Conservation (phyloP, 2,329 filamentous ascomycete genomes). For the Colletotrichum siamense region DNA sequence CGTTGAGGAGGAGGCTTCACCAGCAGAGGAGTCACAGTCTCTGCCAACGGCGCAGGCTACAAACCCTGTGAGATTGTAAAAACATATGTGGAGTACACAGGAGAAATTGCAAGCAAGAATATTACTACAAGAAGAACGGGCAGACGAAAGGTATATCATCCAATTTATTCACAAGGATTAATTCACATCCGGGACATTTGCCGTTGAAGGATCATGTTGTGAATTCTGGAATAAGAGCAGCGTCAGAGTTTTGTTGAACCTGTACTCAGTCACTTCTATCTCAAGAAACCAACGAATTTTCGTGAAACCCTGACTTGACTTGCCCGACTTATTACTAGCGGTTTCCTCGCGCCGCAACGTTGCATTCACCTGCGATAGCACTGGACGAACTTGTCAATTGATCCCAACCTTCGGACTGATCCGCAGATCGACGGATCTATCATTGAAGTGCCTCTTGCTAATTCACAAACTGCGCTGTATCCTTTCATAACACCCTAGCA, state of each 20-base stretch:
- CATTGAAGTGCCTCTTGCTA: accelerated
- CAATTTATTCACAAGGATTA: background rate
- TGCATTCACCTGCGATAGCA: background rate
- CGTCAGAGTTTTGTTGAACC: background rate
- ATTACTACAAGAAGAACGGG: background rate
- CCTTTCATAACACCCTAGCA: no score
- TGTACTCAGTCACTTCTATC: background rate
- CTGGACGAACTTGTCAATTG: background rate
- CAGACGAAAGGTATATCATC: background rate
- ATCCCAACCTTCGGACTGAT: background rate
- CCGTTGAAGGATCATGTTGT: background rate
- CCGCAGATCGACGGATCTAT: background rate
- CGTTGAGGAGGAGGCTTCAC: background rate
- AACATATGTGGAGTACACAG: accelerated
- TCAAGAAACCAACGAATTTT: background rate
- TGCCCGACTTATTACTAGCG: background rate
- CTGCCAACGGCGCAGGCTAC: background rate
- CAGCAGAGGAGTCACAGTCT: background rate
- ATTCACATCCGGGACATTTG: background rate
- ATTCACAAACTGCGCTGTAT: background rate
- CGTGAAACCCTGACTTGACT: background rate
- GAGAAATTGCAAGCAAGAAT: background rate
- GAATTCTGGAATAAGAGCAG: background rate
- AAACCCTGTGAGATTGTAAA: background rate
- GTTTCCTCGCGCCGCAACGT: background rate